Percentiles rank a stretch among this genome's conserved stretches.
Evolutionary conservation across 345 rosid genomes (phyloP).

Genomic region (Rhizophora apiculata): DNA sequence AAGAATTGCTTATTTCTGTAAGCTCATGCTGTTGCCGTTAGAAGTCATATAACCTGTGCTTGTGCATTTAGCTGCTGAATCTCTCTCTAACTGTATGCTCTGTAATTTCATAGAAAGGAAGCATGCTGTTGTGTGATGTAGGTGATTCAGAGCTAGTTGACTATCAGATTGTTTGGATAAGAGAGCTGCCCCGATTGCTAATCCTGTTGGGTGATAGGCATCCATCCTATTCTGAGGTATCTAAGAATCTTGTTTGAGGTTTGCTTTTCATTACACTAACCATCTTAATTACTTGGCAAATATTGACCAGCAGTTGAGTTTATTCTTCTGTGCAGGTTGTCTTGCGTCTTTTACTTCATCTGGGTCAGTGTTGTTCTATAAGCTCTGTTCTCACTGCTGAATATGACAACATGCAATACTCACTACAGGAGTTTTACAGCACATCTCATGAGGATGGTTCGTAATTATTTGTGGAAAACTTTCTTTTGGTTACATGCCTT

Average conservation of each 20-base stretch:
- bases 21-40: conserved; percentile 24
- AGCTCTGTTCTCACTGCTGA: conserved; percentile 45
- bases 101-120: conserved; percentile 41
- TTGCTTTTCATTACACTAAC: neutral
- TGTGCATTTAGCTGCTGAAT: neutral
- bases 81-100: neutral
- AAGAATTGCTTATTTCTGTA: conserved; percentile 74
- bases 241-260: neutral
- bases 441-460: conserved; percentile 50
- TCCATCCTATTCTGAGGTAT: conserved; percentile 61
- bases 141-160: conserved; percentile 43
- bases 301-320: conserved; percentile 6
- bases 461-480: conserved; percentile 6
- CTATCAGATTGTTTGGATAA: conserved; percentile 62
- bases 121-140: conserved; percentile 29
- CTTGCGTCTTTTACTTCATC: conserved; percentile 55
- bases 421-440: conserved; percentile 54
- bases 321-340: conserved; percentile 45
- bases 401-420: conserved; percentile 44
- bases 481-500: conserved; percentile 9
- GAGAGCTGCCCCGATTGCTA: conserved; percentile 65
- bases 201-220: conserved; percentile 54
- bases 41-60: neutral
- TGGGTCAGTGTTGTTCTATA: conserved; percentile 55
- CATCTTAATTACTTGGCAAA: neutral